A percentile compares a stretch with the other conserved stretches of the same genome.
Conservation (phyloP, 495 filamentous ascomycete species). For the Rostrohypoxylon terebratum region DNA sequence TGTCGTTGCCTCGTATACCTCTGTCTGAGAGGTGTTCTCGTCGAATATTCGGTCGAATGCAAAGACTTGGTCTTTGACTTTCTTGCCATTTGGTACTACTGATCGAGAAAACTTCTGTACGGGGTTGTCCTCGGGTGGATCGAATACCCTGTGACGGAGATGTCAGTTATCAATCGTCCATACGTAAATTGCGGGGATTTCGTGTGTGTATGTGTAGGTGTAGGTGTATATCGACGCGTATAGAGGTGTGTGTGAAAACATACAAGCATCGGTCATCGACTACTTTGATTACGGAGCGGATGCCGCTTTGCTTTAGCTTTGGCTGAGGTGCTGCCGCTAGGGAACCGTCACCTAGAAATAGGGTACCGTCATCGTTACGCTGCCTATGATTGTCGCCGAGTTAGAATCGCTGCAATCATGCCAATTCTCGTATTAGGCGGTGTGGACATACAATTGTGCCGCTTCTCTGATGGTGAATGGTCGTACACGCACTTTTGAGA, state of each 20-base stretch:
- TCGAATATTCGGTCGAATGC: conserved; percentile 97
- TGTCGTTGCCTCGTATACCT: conserved; percentile 96
- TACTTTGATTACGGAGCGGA: conserved; percentile 93
- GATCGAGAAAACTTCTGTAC: conserved; percentile 90
- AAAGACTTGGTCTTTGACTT: conserved; percentile 98
- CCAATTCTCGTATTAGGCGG: conserved; percentile 15
- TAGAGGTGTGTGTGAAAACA: conserved; percentile 54
- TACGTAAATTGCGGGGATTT: background rate
- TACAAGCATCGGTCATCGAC: conserved; percentile 97
- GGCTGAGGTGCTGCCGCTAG: conserved; percentile 85
- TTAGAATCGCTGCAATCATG: conserved; percentile 20
- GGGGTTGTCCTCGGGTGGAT: conserved; percentile 95
- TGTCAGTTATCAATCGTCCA: conserved; percentile 18
- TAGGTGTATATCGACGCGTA: background rate
- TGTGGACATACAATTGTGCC: conserved; percentile 68
- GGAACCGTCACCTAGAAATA: conserved; percentile 96
- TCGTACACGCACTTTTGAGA: conserved; percentile 82
- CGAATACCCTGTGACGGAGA: conserved; percentile 79
- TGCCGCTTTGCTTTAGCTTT: conserved; percentile 85
- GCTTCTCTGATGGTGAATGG: conserved; percentile 88
- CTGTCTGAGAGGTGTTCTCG: conserved; percentile 90
- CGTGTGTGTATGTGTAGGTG: background rate
- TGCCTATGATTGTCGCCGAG: conserved; percentile 59
- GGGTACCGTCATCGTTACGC: conserved; percentile 83
- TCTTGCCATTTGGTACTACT: conserved; percentile 85